Evolutionary conservation across 2,329 filamentous ascomycete genomes (phyloP), one percentile per base, ranked within the genome.

Genomic region (Nigrospora sphaerica): DNA sequence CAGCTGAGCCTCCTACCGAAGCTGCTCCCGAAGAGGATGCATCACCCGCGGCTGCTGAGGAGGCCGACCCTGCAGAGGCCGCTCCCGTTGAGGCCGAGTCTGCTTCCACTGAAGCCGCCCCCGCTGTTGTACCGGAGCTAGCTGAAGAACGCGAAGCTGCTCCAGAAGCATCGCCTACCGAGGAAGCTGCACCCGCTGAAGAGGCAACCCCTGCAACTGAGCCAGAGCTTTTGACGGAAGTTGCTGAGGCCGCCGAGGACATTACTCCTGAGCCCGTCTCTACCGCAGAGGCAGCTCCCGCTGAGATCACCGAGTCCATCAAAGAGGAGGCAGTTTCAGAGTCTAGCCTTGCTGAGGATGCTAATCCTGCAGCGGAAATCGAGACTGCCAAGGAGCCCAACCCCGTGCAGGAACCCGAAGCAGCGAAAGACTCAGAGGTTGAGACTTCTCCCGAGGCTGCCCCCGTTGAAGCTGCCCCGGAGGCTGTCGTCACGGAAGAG

Each of bases 111-210:
- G 19, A 23, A 7, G 4, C 19, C 7, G 19, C 7, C 19, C 19
- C 19, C 4, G 19, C 19, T 23, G 7, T 23, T 4, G 19, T 23
- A 23, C 19, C 19, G 19, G 19, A 23, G 19, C 19, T 4, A 23
- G 19, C 19, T 7, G 19, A 23, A 23, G 19, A 23, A 23, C 19
- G 4, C 19, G 19, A 23, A 36, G 46, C 44, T 35, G 49, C 41
- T 33, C 52, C 53, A 28, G 49, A 51, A n/a, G 10, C 46, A 39
- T 39, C 45, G 32, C 38, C 39, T 36, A 32, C 33, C 4, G 52
- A 57, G 3, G 45, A 53, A 7, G n/a, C 34, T 19, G 12, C 44
- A 12, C 17, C 32, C 17, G 39, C 28, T 39, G 41, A 42, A 19
- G 49, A 50, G 17, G 12, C 43, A 39, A 32, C 42, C 41, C 32